Conservation (phyloP, 805 yeast species). For the Ogataea kodamae region DNA sequence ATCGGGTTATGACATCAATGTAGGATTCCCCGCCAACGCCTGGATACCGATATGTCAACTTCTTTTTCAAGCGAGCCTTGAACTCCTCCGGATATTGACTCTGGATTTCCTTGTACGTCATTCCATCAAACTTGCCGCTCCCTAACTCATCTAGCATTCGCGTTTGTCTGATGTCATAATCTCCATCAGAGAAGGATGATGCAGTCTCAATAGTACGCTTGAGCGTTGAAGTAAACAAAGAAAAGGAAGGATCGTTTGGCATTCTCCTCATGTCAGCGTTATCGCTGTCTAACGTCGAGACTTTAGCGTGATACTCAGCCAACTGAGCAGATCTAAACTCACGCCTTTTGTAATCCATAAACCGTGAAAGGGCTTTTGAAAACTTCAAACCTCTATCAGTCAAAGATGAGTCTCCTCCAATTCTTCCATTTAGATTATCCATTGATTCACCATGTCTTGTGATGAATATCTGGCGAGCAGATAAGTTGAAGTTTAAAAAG, state of each 20-base stretch:
- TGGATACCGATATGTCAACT: conserved; percentile 85
- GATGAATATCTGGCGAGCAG: conserved; percentile 90
- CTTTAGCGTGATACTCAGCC: conserved; percentile 45
- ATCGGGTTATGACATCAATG: conserved; percentile 85
- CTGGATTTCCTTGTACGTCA: conserved; percentile 88
- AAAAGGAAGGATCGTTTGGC: conserved; percentile 70
- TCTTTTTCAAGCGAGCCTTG: conserved; percentile 68
- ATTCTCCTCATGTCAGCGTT: conserved; percentile 24
- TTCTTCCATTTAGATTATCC: conserved; percentile 79
- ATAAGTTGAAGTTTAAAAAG: conserved; percentile 79
- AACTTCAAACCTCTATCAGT: conserved; percentile 78
- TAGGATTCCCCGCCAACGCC: conserved; percentile 98
- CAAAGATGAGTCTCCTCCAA: conserved; percentile 87
- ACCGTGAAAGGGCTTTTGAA: conserved; percentile 66
- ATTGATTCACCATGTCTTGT: conserved; percentile 92
- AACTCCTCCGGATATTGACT: conserved; percentile 72
- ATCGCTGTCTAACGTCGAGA: conserved; percentile 21
- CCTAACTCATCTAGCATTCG: conserved; percentile 91
- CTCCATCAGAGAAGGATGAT: conserved; percentile 65
- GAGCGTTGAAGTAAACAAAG: conserved; percentile 92
- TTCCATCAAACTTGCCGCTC: conserved; percentile 88
- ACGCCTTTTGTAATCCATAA: conserved; percentile 65
- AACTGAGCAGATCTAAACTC: conserved; percentile 65
- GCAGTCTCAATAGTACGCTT: conserved; percentile 77
- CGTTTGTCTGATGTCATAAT: conserved; percentile 79